These are phyloP conservation scores for Leccinum subgranulosum DNA, from an alignment of 768 basidiomycete genomes.

Conservation along the genomic window DNA sequence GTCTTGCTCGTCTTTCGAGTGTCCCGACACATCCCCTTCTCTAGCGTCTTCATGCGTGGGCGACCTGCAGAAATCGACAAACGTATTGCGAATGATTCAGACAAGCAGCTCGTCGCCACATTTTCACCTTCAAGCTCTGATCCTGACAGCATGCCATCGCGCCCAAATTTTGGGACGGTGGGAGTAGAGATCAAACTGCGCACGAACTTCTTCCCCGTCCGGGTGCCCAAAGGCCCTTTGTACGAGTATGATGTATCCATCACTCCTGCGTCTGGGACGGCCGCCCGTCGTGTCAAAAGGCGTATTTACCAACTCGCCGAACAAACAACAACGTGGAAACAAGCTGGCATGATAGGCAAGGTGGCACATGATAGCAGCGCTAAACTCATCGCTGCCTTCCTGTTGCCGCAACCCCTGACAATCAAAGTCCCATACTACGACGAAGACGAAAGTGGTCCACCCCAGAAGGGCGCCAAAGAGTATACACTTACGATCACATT, in stretches of 20 bases:
- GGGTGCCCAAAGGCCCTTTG: conserved; percentile 43
- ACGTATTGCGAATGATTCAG: conserved; percentile 45
- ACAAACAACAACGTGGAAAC: conserved; percentile 36
- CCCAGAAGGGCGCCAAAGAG: conserved; percentile 33
- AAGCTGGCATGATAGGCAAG: conserved; percentile 36
- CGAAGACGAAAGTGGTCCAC: conserved; percentile 39
- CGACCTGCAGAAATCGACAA: conserved; percentile 47
- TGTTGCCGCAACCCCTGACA: conserved; percentile 40
- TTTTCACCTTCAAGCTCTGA: conserved; percentile 25
- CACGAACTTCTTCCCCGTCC: conserved; percentile 51
- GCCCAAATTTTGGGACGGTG: conserved; percentile 45
- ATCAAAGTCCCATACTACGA: conserved; percentile 43
- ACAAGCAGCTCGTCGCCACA: conserved; percentile 41
- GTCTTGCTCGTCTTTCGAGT: not conserved
- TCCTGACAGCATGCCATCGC: conserved; percentile 38
- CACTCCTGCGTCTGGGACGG: conserved; percentile 31
- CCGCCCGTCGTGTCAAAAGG: conserved; percentile 39
- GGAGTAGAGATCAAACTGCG: conserved; percentile 46
- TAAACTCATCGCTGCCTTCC: conserved; percentile 42
- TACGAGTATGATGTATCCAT: conserved; percentile 49
- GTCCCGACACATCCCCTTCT: not conserved
- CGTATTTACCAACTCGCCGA: conserved; percentile 52
- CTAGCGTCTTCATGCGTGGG: conserved; percentile 40
- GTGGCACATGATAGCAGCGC: conserved; percentile 49
- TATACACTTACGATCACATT: conserved; percentile 45